phyloP scores from a whole-genome alignment of 805 yeast species.

The Debaryomyces prosopidis region DNA sequence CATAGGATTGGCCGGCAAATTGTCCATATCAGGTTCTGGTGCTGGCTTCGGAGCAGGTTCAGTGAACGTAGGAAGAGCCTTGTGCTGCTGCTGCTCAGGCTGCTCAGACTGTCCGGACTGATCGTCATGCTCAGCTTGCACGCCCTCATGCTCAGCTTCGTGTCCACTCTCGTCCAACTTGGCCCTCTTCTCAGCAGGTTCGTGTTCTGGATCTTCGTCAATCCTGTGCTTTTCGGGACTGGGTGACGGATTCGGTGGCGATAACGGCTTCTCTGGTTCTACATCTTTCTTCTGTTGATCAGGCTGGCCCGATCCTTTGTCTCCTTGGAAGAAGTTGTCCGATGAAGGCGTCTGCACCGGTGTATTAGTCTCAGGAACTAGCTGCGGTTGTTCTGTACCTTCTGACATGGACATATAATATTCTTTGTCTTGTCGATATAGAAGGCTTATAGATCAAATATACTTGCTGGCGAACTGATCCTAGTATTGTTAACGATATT shows the following conservation, averaged over 20 bases:
- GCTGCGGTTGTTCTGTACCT: slow-evolving; percentile 11
- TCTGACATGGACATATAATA: slow-evolving; percentile 24
- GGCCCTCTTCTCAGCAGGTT: slow-evolving; percentile 13
- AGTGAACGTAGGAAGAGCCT: slow-evolving; percentile 13
- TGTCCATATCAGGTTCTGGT: slow-evolving; percentile 69
- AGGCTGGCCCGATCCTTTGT: slow-evolving; percentile 14
- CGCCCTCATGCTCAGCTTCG: slow-evolving; percentile 5
- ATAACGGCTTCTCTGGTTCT: slow-evolving; percentile 38
- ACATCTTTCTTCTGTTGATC: slow-evolving; percentile 3
- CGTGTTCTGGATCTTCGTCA: slow-evolving; percentile 25
- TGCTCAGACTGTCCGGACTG: slow-evolving; percentile 2
- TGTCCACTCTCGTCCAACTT: slow-evolving; percentile 4
- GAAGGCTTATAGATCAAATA: too few species aligned
- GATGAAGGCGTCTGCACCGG: slow-evolving; percentile 42
- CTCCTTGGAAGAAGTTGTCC: slow-evolving; percentile 22
- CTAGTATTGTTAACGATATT: too few species aligned
- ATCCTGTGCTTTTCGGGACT: slow-evolving; percentile 36
- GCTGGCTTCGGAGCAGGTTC: slow-evolving; percentile 78
- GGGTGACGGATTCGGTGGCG: slow-evolving; percentile 49
- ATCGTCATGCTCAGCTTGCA: slow-evolving; percentile 12
- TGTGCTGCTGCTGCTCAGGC: slow-evolving; percentile 1
- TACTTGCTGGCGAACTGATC: too few species aligned
- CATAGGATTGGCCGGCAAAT: slow-evolving; percentile 64
- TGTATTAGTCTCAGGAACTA: slow-evolving; percentile 32
- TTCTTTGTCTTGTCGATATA: too few species aligned